phyloP scores from a whole-genome alignment of 805 yeast species.

The Zygotorulaspora chibaensis region DNA sequence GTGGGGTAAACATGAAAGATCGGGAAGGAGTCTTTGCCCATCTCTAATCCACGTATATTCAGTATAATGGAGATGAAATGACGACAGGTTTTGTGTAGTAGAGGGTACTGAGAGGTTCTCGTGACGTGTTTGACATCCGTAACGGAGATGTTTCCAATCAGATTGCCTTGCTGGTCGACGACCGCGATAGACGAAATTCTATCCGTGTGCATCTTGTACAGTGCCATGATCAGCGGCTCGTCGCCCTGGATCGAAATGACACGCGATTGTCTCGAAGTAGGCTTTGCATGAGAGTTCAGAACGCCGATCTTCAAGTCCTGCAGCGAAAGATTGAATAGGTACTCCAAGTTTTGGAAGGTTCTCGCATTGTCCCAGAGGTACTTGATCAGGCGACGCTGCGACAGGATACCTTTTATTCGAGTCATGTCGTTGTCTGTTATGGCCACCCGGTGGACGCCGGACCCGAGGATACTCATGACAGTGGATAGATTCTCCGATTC shows the following conservation, averaged over 20 bases:
- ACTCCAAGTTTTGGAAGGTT: slow-evolving; percentile 75
- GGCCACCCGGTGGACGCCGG: slow-evolving; percentile 93
- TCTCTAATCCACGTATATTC: slow-evolving; percentile 79
- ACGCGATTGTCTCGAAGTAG: slow-evolving; percentile 41
- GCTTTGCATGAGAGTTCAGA: slow-evolving; percentile 33
- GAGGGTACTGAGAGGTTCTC: slow-evolving; percentile 78
- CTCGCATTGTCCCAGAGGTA: slow-evolving; percentile 93
- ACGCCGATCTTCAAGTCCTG: slow-evolving; percentile 75
- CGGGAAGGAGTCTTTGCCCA: slow-evolving; percentile 90
- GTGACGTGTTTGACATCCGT: slow-evolving; percentile 90
- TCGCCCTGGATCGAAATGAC: slow-evolving; percentile 86
- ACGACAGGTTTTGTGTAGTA: slow-evolving; percentile 76
- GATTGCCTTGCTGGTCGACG: slow-evolving; percentile 67
- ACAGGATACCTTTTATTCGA: slow-evolving; percentile 73
- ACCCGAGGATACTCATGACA: slow-evolving; percentile 85
- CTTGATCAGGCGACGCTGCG: slow-evolving; percentile 82
- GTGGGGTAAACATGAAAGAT: slow-evolving; percentile 85
- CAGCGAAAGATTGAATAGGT: slow-evolving; percentile 61
- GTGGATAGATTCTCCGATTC: slow-evolving; percentile 63
- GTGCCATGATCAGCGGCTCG: slow-evolving; percentile 79
- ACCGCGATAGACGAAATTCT: slow-evolving; percentile 91
- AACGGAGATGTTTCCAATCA: slow-evolving; percentile 89
- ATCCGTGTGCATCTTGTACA: slow-evolving; percentile 75
- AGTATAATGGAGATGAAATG: slow-evolving; percentile 84
- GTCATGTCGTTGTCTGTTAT: slow-evolving; percentile 53